Percentiles rank a stretch among this genome's conserved stretches.
These are phyloP conservation scores for Terfezia claveryi DNA, from an alignment of 495 filamentous ascomycete species.

Conservation along the genomic window DNA sequence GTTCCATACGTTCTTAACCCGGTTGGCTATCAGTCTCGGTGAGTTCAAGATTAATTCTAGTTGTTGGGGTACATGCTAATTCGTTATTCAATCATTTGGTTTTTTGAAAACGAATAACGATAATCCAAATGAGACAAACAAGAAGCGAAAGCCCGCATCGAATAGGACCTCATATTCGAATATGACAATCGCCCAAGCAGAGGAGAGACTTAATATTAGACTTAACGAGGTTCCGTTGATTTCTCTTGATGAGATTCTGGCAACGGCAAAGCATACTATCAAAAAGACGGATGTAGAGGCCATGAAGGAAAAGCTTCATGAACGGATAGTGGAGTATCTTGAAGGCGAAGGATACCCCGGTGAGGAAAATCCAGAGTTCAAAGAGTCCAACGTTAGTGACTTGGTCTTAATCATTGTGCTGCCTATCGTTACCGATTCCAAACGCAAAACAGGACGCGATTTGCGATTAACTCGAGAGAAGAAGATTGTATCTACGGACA, in stretches of 20 bases:
- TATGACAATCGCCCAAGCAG: background rate
- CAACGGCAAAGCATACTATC: background rate
- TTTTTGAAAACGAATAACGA: no score
- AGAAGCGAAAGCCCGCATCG: no score
- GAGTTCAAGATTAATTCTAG: no score
- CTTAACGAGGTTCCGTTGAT: background rate
- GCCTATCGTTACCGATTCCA: conserved; percentile 1
- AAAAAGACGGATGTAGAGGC: background rate
- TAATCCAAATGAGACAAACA: no score
- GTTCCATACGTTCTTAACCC: no score
- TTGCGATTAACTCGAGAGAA: conserved; percentile 6
- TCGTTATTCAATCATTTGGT: no score
- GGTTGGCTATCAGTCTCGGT: no score
- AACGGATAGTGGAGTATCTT: conserved; percentile 1
- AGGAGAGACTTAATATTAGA: background rate
- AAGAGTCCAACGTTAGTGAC: conserved; percentile 1
- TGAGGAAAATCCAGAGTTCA: conserved; percentile 2
- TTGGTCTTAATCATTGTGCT: conserved; percentile 1
- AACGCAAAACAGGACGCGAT: conserved; percentile 3
- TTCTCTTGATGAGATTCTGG: background rate
- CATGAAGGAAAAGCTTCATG: background rate
- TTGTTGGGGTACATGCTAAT: no score
- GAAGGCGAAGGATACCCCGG: conserved; percentile 5
- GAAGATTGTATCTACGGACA: conserved; percentile 1
- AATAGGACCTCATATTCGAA: background rate